Conservation (phyloP, 192 early-diverging fungal species). For the Pecoramyces ruminantium region DNA sequence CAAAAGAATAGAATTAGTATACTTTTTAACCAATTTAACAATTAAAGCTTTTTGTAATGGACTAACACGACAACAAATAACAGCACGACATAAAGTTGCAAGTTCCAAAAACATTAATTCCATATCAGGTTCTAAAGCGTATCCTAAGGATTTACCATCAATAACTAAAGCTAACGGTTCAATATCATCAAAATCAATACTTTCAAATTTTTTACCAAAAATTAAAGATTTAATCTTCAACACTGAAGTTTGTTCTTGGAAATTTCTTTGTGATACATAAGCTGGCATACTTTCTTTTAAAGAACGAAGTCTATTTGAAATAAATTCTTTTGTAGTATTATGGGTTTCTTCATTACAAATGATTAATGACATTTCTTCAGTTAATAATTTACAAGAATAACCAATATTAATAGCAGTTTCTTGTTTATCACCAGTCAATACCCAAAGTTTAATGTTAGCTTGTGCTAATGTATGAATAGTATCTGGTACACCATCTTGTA, state of each 20-base stretch:
- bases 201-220: background rate
- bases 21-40: conserved; percentile 92
- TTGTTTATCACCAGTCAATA: conserved; percentile 92
- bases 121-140: conserved; percentile 73
- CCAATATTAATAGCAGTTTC: conserved; percentile 99
- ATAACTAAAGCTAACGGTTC: conserved; percentile 81
- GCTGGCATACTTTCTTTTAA: conserved; percentile 30
- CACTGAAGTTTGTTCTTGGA: background rate
- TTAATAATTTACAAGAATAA: conserved; percentile 86
- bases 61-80: conserved; percentile 95
- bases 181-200: conserved; percentile 1
- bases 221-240: background rate
- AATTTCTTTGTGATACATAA: background rate
- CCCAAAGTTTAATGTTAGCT: conserved; percentile 66
- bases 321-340: conserved; percentile 80
- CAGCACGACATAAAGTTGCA: conserved; percentile 81
- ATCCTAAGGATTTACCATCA: conserved; percentile 81
- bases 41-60: conserved; percentile 96
- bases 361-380: conserved; percentile 90
- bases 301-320: conserved; percentile 70
- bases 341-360: conserved; percentile 82
- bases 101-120: conserved; percentile 66
- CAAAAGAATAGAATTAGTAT: conserved; percentile 62
- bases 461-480: conserved; percentile 88
- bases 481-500: conserved; percentile 97